These are phyloP conservation scores for Cladosporium sp. DNA, from an alignment of 2,329 filamentous ascomycete species.

Conservation along the genomic window DNA sequence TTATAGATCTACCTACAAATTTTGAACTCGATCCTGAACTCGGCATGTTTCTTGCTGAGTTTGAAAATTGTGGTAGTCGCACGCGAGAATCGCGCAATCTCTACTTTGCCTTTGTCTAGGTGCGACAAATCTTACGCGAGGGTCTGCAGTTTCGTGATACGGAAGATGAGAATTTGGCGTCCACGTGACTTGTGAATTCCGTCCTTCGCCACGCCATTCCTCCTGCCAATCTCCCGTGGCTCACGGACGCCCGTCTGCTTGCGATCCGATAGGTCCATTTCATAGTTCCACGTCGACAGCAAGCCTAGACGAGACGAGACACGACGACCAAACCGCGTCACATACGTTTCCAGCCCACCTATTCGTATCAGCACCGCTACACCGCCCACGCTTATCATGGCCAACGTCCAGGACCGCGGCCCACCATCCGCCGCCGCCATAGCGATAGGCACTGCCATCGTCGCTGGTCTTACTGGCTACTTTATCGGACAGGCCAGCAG, in stretches of 20 bases:
- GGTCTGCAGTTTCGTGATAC: not conserved
- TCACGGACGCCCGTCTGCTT: conserved; percentile 8
- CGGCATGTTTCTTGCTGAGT: conserved; percentile 23
- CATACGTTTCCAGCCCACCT: not conserved
- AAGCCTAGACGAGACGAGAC: conserved; percentile 1
- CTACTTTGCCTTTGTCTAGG: not conserved
- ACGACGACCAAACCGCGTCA: conserved; percentile 3
- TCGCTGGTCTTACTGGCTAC: conserved; percentile 76
- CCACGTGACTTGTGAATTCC: not conserved
- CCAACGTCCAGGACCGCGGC: conserved; percentile 32
- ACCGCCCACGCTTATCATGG: conserved; percentile 27
- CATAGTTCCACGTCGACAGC: not conserved
- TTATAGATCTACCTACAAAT: conserved; percentile 19
- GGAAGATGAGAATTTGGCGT: not conserved
- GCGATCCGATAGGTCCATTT: conserved; percentile 10
- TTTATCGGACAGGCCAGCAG: conserved; percentile 65
- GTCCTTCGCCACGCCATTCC: conserved; percentile 6
- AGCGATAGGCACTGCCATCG: conserved; percentile 71
- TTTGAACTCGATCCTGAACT: conserved; percentile 26
- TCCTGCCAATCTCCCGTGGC: conserved; percentile 17
- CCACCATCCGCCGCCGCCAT: conserved; percentile 61
- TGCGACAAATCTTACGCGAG: not conserved
- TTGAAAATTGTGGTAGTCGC: conserved; percentile 21
- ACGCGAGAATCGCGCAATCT: not conserved
- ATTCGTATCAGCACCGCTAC: conserved; percentile 5